A percentile compares a stretch with the other conserved stretches of the same genome.
These are phyloP conservation scores for Ogataea ganodermae DNA, from an alignment of 805 yeast species.

Conservation along the genomic window DNA sequence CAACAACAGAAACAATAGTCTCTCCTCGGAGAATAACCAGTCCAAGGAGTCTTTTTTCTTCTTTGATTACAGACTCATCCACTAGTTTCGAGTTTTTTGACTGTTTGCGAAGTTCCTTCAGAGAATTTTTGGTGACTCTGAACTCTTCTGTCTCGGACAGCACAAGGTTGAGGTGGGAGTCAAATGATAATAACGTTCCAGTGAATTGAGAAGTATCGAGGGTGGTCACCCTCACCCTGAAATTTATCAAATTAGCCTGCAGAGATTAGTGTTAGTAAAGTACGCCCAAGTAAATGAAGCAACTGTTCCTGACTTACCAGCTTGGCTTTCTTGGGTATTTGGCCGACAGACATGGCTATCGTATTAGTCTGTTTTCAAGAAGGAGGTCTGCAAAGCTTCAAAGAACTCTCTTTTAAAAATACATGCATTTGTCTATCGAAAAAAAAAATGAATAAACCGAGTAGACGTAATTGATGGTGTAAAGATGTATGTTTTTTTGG, in stretches of 20 bases:
- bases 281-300: too few relatives aligned
- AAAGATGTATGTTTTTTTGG: too few relatives aligned
- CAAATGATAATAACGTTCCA: constrained; percentile 86
- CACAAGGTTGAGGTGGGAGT: constrained; percentile 85
- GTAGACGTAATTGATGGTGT: neutral
- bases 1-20: constrained; percentile 68
- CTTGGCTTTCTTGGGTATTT: constrained; percentile 45
- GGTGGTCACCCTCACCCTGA: constrained; percentile 70
- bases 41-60: constrained; percentile 78
- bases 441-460: neutral
- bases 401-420: too few relatives aligned
- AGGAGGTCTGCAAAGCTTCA: too few relatives aligned
- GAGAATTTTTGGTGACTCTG: constrained; percentile 66
- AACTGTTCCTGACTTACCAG: constrained; percentile 40
- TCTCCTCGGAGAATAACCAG: constrained; percentile 86
- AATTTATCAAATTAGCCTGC: constrained; percentile 67
- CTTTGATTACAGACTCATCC: constrained; percentile 44
- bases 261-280: constrained; percentile 14
- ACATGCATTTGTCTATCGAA: neutral
- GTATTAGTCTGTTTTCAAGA: neutral
- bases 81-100: constrained; percentile 16
- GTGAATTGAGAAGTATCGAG: constrained; percentile 75
- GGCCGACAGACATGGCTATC: constrained; percentile 29
- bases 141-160: constrained; percentile 83
- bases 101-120: constrained; percentile 18